Evolutionary conservation across 805 yeast genomes (phyloP).

Genomic region (Babjeviella inositovora): DNA sequence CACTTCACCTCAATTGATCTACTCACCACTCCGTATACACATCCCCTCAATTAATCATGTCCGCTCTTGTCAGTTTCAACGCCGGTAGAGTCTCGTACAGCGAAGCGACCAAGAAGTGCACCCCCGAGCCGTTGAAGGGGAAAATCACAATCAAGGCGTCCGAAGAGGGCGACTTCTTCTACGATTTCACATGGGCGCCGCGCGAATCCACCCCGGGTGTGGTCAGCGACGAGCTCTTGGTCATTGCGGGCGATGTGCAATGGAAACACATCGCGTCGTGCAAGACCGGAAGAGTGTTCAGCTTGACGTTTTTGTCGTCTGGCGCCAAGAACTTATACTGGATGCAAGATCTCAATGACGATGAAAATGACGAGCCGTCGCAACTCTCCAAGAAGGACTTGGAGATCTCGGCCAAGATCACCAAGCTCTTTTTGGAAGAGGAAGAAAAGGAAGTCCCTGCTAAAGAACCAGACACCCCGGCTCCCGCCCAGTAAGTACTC

Average conservation of each 20-base stretch:
- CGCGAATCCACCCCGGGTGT: conserved; percentile 29
- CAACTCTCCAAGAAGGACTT: conserved; percentile 45
- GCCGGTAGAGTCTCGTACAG: conserved; percentile 67
- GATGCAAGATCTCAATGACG: conserved; percentile 61
- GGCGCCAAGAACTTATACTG: conserved; percentile 38
- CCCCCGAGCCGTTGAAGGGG: conserved; percentile 63
- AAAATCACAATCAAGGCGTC: conserved; percentile 39
- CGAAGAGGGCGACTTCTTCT: conserved; percentile 58
- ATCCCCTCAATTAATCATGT: too few species aligned
- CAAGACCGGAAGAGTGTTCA: conserved; percentile 60
- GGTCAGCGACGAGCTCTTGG: conserved; percentile 43
- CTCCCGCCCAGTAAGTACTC: too few species aligned
- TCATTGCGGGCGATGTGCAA: conserved; percentile 76
- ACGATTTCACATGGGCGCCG: conserved; percentile 60
- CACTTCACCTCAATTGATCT: too few species aligned
- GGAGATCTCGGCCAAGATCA: conserved; percentile 26
- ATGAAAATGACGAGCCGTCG: conserved; percentile 40
- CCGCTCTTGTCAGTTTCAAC: conserved; percentile 27
- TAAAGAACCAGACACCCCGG: background rate
- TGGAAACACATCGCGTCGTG: conserved; percentile 60
- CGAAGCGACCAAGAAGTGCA: conserved; percentile 42
- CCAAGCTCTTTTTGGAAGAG: conserved; percentile 24
- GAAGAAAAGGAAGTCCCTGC: conserved; percentile 14
- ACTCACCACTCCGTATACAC: too few species aligned
- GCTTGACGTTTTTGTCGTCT: conserved; percentile 14